Percentiles rank a stretch among this genome's conserved stretches.
These are phyloP conservation scores for Saururus chinensis DNA, from an alignment of 164 flowering plant species.

Conservation along the genomic window DNA sequence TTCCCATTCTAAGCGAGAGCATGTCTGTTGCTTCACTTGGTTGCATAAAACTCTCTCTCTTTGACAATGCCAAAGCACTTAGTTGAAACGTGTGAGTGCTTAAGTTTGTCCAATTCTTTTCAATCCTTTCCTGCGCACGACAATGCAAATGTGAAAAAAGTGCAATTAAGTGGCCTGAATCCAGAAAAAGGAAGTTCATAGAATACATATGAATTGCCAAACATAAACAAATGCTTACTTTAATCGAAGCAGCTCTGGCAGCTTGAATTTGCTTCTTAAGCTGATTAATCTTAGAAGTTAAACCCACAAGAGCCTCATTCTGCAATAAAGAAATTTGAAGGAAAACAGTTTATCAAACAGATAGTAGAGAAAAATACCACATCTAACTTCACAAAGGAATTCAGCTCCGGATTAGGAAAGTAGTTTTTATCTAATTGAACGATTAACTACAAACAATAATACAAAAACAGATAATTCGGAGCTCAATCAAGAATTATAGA, in stretches of 20 bases:
- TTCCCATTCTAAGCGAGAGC: conserved; percentile 42
- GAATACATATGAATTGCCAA: neutral
- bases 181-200: neutral
- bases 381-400: no score
- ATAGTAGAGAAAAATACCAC: no score
- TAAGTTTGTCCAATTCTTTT: conserved; percentile 38
- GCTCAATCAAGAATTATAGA: no score
- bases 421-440: no score
- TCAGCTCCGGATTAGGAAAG: no score
- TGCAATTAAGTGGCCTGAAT: neutral
- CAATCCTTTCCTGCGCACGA: conserved; percentile 49
- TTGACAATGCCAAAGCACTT: conserved; percentile 20
- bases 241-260: conserved; percentile 39
- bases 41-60: conserved; percentile 13
- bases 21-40: conserved; percentile 21
- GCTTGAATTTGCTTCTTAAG: conserved; percentile 60
- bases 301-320: neutral
- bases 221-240: conserved; percentile 35
- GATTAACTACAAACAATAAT: no score
- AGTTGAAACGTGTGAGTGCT: conserved; percentile 31
- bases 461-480: no score
- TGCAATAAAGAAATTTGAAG: neutral
- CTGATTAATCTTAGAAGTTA: conserved; percentile 32
- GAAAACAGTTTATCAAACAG: neutral
- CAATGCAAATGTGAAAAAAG: neutral